Evolutionary conservation across 768 basidiomycete genomes (phyloP), one percentile per base, ranked within the genome.

Genomic region (Strobilomyces confusus): DNA sequence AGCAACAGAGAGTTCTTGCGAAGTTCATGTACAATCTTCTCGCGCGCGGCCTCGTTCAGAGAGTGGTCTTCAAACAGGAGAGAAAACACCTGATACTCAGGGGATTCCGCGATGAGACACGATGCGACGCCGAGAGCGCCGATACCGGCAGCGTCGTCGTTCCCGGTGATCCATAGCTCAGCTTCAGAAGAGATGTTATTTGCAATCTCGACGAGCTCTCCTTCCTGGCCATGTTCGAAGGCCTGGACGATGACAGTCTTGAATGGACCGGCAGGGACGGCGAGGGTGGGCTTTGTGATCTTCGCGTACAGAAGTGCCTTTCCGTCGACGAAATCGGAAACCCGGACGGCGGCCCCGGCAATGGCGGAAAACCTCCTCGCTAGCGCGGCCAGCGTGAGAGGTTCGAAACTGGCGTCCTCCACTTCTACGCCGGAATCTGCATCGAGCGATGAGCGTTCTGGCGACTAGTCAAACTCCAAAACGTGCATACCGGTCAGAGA

Each of bases 11-110:
- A 40, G 34, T 68, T 69, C 33, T 59, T 58, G 25, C 67, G 67
- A 11, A 68, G 55, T 22, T 58, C 59, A 32, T 67, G 58, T 17
- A 68, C 59, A 14, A 54, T 48, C 48, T 56, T 61, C 61, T 62
- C 67, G 42, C 63, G 64, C 4, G 56, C 59, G 5, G 19, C 55
- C 17, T 58, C 44, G 15, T 61, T 57, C 38, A 68, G 37, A 17
- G 63, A 57, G 45, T 68, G 64, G 38, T 69, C 67, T 46, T 69
- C 65, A 14, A 69, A 68, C 7, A 68, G 63, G 1, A 68, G 51
- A 2, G 65, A 67, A 25, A 58, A 69, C 2, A 65, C 63, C 29
- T 57, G 59, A 43, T 64, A 69, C 32, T 67, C 67, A 13, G 65
- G 64, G 5, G 65, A 68, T 22, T 68, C 67, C 9, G 67, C 65